Conservation (phyloP, 768 basidiomycete species). For the Boletus subcaerulescens region DNA sequence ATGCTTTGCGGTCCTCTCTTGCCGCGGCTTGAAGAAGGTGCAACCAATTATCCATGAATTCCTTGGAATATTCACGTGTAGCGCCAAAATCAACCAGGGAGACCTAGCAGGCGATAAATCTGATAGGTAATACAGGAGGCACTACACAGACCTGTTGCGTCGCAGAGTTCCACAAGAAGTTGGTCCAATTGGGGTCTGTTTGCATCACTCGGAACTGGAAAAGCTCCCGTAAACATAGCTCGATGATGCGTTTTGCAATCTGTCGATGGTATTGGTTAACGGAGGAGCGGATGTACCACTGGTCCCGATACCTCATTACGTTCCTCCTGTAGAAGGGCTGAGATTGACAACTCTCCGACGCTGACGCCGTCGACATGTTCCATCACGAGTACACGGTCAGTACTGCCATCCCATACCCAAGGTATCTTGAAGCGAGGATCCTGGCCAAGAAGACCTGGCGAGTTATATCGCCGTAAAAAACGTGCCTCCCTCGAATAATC, state of each 20-base stretch:
- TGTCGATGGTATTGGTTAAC: constrained; percentile 28
- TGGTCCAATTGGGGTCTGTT: constrained; percentile 98
- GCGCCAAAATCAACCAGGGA: constrained; percentile 97
- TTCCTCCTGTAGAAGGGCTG: constrained; percentile 56
- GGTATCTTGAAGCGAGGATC: constrained; percentile 80
- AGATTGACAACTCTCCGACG: constrained; percentile 63
- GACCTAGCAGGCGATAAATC: constrained; percentile 41
- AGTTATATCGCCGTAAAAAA: constrained; percentile 61
- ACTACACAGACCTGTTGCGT: constrained; percentile 53
- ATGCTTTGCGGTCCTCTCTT: constrained; percentile 59
- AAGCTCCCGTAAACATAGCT: constrained; percentile 85
- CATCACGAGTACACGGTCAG: constrained; percentile 84
- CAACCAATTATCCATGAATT: constrained; percentile 89
- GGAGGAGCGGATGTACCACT: background rate
- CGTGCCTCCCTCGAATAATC: constrained; percentile 82
- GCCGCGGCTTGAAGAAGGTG: constrained; percentile 81
- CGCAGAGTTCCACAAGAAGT: constrained; percentile 83
- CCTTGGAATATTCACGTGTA: constrained; percentile 77
- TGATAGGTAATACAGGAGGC: background rate
- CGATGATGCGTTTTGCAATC: constrained; percentile 82
- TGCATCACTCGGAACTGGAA: constrained; percentile 94
- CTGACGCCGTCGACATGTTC: constrained; percentile 78
- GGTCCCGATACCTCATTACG: constrained; percentile 63
- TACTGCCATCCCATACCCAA: constrained; percentile 81
- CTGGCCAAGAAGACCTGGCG: constrained; percentile 44